Percentiles rank a stretch among this genome's conserved stretches.
These are phyloP conservation scores for Spathaspora gorwiae DNA, from an alignment of 805 yeast genomes.

Conservation along the genomic window DNA sequence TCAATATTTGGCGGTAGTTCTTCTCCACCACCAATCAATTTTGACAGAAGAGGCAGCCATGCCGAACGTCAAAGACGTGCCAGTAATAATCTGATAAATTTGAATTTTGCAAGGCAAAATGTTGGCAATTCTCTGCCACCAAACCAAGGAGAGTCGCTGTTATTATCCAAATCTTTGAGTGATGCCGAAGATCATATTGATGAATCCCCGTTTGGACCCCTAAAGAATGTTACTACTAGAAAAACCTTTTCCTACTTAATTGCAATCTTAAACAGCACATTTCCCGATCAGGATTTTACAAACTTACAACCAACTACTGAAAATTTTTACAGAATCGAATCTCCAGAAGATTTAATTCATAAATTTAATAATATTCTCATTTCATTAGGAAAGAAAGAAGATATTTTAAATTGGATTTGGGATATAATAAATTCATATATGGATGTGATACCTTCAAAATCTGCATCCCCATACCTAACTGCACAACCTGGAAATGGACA, in stretches of 20 bases:
- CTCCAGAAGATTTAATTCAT: constrained; percentile 47
- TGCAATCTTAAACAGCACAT: constrained; percentile 84
- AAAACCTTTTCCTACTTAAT: constrained; percentile 87
- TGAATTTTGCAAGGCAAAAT: constrained; percentile 9
- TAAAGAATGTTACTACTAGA: constrained; percentile 78
- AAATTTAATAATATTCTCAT: constrained; percentile 75
- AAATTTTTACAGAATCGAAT: constrained; percentile 35
- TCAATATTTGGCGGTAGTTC: constrained; percentile 37
- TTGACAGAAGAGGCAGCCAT: constrained; percentile 19
- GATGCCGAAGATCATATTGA: constrained; percentile 21
- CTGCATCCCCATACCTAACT: constrained; percentile 17
- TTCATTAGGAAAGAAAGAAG: constrained; percentile 39
- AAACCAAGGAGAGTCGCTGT: neutral
- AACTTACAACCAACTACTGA: constrained; percentile 76
- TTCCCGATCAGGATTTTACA: constrained; percentile 94
- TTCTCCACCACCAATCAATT: constrained; percentile 14
- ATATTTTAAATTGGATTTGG: constrained; percentile 69
- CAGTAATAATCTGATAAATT: constrained; percentile 22
- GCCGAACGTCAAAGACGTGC: constrained; percentile 24
- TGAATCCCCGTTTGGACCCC: constrained; percentile 84
- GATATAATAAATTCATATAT: constrained; percentile 79
- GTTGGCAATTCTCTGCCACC: neutral
- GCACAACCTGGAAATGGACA: constrained; percentile 10
- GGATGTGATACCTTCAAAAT: constrained; percentile 46
- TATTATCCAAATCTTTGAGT: constrained; percentile 18